Base-by-base conservation (phyloP, 345 rosid genomes). In the Raphanus sativus region DNA sequence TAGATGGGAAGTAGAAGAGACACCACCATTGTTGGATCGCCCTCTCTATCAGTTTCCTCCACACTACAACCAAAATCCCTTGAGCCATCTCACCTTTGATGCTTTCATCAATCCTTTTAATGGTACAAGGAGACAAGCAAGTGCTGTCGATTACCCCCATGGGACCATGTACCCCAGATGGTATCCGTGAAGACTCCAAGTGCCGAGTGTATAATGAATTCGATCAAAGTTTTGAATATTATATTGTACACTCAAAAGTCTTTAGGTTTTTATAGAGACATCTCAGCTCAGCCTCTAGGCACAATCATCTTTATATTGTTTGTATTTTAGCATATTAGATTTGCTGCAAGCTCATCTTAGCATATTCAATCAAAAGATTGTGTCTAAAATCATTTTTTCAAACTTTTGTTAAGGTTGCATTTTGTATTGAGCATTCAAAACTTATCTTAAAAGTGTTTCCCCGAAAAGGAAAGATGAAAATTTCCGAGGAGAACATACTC, bases 391-490 rank as follows among this genome's bases (percentile, higher is more conserved):
- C 70, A 70, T 77, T 77, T 32, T 54, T 69, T 54, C 34, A 6
- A 29, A 26, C 13, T 12, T 30, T 48, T n/a, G 10, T 48, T 33
- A 17, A 28, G 30, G 6, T 1, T 75, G 10, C 17, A 21, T 11
- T 36, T 45, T 54, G 25, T 2, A 4, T 62, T 40, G 30, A 28
- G 40, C 40, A 63, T 36, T 48, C 15, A 32, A 60, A 61, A 62
- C 9, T 62, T 54, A 76, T 26, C 29, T 61, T 38, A 24, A 50
- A 69, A 0, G 33, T 8, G 50, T 40, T 40, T 9, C 9, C 66
- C 59, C 6, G 11, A 7, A 66, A 75, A 66, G 72, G 60, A 13
- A 65, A 56, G 65, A 65, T 21, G 62, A 68, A 77, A 70, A 52
- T 15, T 69, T 28, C 45, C 4, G 8, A 26, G 45, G 28, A 56